A percentile compares a stretch with the other conserved stretches of the same genome.
phyloP scores from a whole-genome alignment of 2,329 filamentous ascomycete species.

The Ophiostoma novo-ulmi region DNA sequence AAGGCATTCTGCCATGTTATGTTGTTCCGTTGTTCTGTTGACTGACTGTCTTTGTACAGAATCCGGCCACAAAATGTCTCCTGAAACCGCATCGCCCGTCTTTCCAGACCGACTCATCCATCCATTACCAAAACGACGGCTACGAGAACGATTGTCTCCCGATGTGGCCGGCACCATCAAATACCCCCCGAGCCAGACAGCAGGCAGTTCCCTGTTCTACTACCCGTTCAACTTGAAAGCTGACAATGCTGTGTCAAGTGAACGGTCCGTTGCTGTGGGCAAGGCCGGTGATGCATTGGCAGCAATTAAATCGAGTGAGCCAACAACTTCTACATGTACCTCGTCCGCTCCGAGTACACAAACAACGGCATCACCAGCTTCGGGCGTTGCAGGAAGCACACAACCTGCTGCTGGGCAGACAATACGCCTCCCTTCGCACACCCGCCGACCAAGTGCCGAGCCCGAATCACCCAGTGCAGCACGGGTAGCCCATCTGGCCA shows the following conservation, averaged over 20 bases:
- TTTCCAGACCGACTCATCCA: slow-evolving; percentile 90
- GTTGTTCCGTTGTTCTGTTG: neutral
- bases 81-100: slow-evolving; percentile 72
- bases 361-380: neutral
- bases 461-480: slow-evolving; percentile 41
- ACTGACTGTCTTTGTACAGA: slow-evolving; percentile 33
- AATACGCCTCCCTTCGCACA: neutral
- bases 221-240: slow-evolving; percentile 58
- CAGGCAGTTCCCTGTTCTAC: slow-evolving; percentile 69
- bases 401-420: slow-evolving; percentile 8
- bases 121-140: slow-evolving; percentile 79
- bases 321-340: slow-evolving; percentile 5
- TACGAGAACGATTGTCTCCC: slow-evolving; percentile 81
- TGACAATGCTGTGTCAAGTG: slow-evolving; percentile 37
- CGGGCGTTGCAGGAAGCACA: neutral
- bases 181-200: slow-evolving; percentile 71
- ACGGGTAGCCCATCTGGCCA: slow-evolving; percentile 21
- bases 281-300: neutral
- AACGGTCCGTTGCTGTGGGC: slow-evolving; percentile 36
- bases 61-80: slow-evolving; percentile 53
- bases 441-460: slow-evolving; percentile 49
- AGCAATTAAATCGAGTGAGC: neutral
- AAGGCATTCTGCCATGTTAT: neutral
- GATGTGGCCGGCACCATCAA: slow-evolving; percentile 77
- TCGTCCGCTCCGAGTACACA: neutral